These are phyloP conservation scores for Hymenochaete sp. DNA, from an alignment of 1,284 basidiomycete species.

Conservation along the genomic window DNA sequence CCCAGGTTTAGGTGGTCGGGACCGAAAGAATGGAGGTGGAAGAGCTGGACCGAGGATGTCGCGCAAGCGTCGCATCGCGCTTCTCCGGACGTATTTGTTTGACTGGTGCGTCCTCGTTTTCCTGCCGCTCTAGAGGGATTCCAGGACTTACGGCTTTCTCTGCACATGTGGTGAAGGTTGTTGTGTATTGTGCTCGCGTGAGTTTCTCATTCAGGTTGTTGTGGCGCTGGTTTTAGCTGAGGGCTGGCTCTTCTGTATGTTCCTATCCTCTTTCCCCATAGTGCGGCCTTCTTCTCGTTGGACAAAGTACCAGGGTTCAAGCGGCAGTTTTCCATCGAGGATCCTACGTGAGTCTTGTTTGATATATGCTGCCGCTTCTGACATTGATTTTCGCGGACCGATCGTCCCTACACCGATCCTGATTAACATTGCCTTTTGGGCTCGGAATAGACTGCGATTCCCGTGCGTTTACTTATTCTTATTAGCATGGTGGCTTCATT, in stretches of 20 bases:
- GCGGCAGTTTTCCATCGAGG: slow-evolving; percentile 74
- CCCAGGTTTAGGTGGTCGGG: too few species aligned
- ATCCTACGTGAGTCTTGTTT: slow-evolving; percentile 53
- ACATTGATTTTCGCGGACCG: not conserved
- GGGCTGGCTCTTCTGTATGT: not conserved
- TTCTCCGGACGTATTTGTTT: slow-evolving; percentile 56
- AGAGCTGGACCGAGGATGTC: slow-evolving; percentile 2
- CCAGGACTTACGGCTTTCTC: not conserved
- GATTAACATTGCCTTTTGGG: slow-evolving; percentile 6
- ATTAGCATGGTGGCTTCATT: not conserved
- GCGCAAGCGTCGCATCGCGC: slow-evolving; percentile 14
- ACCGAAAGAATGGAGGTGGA: not conserved
- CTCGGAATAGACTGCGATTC: slow-evolving; percentile 35
- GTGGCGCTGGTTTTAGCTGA: not conserved
- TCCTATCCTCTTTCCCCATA: slow-evolving; percentile 24
- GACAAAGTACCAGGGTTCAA: slow-evolving; percentile 74
- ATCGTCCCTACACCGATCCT: not conserved
- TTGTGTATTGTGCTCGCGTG: slow-evolving; percentile 66
- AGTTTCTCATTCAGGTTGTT: slow-evolving; percentile 21
- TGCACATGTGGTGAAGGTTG: slow-evolving; percentile 36
- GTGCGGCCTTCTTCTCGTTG: slow-evolving; percentile 59
- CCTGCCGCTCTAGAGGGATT: not conserved
- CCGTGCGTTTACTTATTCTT: slow-evolving; percentile 36
- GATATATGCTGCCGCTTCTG: not conserved
- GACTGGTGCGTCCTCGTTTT: slow-evolving; percentile 53